These are phyloP conservation scores for Microglena sp. DNA, from an alignment of 139 green algal species.

Conservation along the genomic window DNA sequence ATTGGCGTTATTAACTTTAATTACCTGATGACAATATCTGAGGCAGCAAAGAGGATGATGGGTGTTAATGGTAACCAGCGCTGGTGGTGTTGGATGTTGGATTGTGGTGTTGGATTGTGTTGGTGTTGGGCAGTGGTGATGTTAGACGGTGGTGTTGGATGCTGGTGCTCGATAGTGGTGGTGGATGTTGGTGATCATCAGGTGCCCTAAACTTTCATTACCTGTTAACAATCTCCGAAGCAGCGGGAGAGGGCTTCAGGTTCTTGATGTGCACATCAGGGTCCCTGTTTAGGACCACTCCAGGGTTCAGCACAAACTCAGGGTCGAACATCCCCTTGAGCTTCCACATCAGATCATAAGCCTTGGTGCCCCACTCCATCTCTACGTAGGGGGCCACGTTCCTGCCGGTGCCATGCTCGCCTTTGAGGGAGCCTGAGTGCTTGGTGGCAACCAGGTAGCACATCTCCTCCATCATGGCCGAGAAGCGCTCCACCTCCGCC, in stretches of 20 bases:
- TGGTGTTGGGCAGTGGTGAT: no score
- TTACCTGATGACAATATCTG: no score
- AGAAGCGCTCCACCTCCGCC: slow-evolving; percentile 71
- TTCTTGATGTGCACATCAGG: slow-evolving; percentile 74
- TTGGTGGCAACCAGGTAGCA: slow-evolving; percentile 93
- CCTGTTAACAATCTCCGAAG: slow-evolving; percentile 38
- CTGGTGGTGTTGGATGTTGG: no score
- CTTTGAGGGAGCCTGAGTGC: slow-evolving; percentile 88
- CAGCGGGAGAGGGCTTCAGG: slow-evolving; percentile 77
- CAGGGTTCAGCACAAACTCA: slow-evolving; percentile 83
- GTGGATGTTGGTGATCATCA: no score
- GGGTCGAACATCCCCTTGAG: slow-evolving; percentile 95
- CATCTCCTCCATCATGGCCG: slow-evolving; percentile 95
- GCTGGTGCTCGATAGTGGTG: no score
- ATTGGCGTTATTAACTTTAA: no score
- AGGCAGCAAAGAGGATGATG: no score
- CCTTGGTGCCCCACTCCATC: slow-evolving; percentile 95
- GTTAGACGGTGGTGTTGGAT: no score
- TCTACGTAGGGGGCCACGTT: slow-evolving; percentile 96
- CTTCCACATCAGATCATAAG: slow-evolving; percentile 95
- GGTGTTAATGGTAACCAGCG: no score
- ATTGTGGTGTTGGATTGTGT: no score
- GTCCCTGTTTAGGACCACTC: slow-evolving; percentile 59
- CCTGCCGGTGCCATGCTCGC: slow-evolving; percentile 86
- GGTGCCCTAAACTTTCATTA: not conserved